These are phyloP conservation scores for Saccharomycopsis crataegensis DNA, from an alignment of 1,139 yeast species.

Conservation along the genomic window DNA sequence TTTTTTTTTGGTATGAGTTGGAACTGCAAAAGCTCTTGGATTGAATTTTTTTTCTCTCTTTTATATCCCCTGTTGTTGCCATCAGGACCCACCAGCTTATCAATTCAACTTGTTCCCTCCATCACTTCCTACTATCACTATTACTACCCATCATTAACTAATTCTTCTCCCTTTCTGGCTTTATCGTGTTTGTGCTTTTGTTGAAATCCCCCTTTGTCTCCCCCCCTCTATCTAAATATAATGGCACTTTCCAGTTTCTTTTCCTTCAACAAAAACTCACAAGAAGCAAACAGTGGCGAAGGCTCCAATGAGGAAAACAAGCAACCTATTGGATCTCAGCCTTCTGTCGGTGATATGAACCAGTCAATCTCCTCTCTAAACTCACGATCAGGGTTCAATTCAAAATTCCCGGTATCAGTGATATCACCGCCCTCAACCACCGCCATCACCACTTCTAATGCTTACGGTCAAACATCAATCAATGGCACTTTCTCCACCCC, in stretches of 20 bases:
- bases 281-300: conserved; percentile 3
- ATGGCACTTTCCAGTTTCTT: conserved; percentile 19
- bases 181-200: too few species aligned
- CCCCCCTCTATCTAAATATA: background rate
- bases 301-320: background rate
- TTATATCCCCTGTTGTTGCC: too few species aligned
- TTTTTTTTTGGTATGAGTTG: too few species aligned
- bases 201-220: too few species aligned
- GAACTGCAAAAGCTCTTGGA: too few species aligned
- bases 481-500: conserved; percentile 7
- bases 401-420: conserved; percentile 15
- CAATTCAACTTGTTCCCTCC: too few species aligned
- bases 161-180: too few species aligned
- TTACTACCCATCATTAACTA: too few species aligned
- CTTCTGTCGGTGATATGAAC: background rate
- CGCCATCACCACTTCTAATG: conserved; percentile 16
- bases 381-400: conserved; percentile 2
- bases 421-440: conserved; percentile 17
- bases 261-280: conserved; percentile 16
- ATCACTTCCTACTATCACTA: too few species aligned
- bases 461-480: conserved; percentile 18
- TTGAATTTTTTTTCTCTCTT: too few species aligned
- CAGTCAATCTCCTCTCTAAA: conserved; percentile 3
- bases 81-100: too few species aligned
- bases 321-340: background rate